Evolutionary conservation across 2,329 filamentous ascomycete genomes (phyloP).

Genomic region (Orbilia oligospora): DNA sequence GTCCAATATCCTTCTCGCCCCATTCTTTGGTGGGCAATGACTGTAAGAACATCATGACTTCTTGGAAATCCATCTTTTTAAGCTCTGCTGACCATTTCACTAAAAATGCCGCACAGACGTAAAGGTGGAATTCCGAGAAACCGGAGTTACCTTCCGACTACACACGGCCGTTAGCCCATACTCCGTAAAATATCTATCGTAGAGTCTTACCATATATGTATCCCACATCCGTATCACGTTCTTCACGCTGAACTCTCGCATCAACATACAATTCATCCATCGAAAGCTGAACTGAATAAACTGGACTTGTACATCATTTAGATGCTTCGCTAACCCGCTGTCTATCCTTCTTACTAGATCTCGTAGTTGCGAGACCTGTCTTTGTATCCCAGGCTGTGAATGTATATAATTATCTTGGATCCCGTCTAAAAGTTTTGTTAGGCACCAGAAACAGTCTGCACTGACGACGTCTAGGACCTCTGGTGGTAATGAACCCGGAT

Average conservation of each 20-base stretch:
- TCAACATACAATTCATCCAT: conserved; percentile 99
- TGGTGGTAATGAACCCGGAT: conserved; percentile 91
- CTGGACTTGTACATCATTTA: conserved; percentile 91
- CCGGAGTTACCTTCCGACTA: conserved; percentile 94
- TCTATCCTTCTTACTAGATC: conserved; percentile 89
- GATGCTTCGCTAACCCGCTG: conserved; percentile 79
- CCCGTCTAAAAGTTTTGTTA: conserved; percentile 97
- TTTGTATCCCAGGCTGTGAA: conserved; percentile 94
- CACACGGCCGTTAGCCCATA: conserved; percentile 22
- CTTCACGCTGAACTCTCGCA: conserved; percentile 95
- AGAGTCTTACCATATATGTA: conserved; percentile 85
- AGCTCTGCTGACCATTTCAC: conserved; percentile 98
- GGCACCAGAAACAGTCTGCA: conserved; percentile 97
- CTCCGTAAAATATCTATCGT: not conserved
- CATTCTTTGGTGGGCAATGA: conserved; percentile 91
- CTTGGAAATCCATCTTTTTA: conserved; percentile 94
- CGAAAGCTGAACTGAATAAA: conserved; percentile 99
- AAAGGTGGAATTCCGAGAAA: conserved; percentile 97
- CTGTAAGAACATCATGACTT: conserved; percentile 99
- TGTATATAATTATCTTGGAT: conserved; percentile 99
- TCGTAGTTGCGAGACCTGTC: conserved; percentile 88
- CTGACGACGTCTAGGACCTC: conserved; percentile 95
- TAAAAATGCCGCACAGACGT: conserved; percentile 96
- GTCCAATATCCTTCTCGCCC: conserved; percentile 98
- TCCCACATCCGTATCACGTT: conserved; percentile 99